Percentiles rank a stretch among this genome's conserved stretches.
phyloP scores from a whole-genome alignment of 2,329 filamentous ascomycete species.

The Colletotrichum sp. region DNA sequence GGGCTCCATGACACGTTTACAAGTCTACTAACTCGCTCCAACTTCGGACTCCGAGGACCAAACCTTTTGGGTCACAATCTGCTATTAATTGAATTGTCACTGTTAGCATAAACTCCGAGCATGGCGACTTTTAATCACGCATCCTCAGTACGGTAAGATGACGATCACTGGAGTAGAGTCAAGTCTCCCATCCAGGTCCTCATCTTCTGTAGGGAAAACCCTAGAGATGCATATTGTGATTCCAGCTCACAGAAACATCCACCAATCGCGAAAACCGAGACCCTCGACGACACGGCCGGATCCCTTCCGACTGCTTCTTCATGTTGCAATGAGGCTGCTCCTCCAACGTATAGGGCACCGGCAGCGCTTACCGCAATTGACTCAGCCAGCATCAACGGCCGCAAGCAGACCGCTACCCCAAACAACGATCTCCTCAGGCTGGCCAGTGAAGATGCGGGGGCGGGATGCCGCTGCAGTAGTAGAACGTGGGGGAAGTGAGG shows the following conservation, averaged over 20 bases:
- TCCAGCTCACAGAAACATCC: neutral
- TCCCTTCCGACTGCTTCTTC: neutral
- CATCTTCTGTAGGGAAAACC: neutral
- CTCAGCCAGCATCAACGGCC: neutral
- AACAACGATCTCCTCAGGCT: neutral
- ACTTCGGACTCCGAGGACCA: neutral
- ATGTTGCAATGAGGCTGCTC: neutral
- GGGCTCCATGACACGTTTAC: neutral
- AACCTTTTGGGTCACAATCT: neutral
- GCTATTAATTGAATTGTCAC: neutral
- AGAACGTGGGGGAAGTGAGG: constrained; percentile 36
- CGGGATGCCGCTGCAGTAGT: constrained; percentile 27
- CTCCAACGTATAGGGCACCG: neutral
- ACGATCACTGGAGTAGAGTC: neutral
- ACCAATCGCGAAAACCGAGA: neutral
- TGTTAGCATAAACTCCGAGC: neutral
- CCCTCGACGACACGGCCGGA: neutral
- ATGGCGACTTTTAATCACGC: neutral
- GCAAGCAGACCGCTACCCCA: neutral
- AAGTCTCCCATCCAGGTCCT: neutral
- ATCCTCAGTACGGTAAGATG: neutral
- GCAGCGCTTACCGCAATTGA: neutral
- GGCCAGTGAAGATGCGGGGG: constrained; percentile 4
- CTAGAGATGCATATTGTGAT: neutral
- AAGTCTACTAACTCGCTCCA: neutral